phyloP scores from a whole-genome alignment of 805 yeast genomes.

The Saturnispora sanitii region DNA sequence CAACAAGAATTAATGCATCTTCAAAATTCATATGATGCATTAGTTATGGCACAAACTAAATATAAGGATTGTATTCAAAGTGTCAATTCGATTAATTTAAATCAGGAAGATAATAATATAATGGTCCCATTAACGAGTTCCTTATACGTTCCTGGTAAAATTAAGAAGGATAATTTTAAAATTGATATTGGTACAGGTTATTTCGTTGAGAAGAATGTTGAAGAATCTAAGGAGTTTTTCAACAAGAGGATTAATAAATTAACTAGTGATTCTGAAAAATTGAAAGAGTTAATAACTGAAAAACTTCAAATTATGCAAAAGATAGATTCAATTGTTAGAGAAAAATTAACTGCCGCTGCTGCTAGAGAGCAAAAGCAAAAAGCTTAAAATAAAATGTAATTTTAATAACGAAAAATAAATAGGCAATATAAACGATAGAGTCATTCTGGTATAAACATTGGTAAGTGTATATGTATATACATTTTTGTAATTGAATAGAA shows the following conservation, averaged over 20 bases:
- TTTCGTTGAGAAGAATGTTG: slow-evolving; percentile 67
- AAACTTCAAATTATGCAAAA: slow-evolving; percentile 56
- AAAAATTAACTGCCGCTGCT: slow-evolving; percentile 40
- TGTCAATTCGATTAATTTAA: slow-evolving; percentile 40
- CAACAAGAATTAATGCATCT: slow-evolving; percentile 83
- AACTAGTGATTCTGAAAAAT: slow-evolving; percentile 59
- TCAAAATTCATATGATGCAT: slow-evolving; percentile 71
- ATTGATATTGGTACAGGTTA: slow-evolving; percentile 97
- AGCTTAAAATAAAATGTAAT: no score
- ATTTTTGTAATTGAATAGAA: no score
- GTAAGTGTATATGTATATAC: no score
- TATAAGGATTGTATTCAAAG: slow-evolving; percentile 72
- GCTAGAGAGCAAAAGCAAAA: neutral
- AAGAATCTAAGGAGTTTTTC: slow-evolving; percentile 63
- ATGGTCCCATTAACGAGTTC: slow-evolving; percentile 86
- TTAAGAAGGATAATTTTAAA: slow-evolving; percentile 55
- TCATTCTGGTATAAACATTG: no score
- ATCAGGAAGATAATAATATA: slow-evolving; percentile 37
- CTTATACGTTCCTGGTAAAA: slow-evolving; percentile 78
- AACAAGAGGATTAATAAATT: slow-evolving; percentile 64
- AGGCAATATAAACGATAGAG: neutral
- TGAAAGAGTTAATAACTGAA: slow-evolving; percentile 65
- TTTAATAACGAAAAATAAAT: neutral
- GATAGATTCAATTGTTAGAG: slow-evolving; percentile 48
- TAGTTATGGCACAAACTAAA: slow-evolving; percentile 71